Conservation (phyloP, 2,329 filamentous ascomycete species). For the Fusarium continuum region DNA sequence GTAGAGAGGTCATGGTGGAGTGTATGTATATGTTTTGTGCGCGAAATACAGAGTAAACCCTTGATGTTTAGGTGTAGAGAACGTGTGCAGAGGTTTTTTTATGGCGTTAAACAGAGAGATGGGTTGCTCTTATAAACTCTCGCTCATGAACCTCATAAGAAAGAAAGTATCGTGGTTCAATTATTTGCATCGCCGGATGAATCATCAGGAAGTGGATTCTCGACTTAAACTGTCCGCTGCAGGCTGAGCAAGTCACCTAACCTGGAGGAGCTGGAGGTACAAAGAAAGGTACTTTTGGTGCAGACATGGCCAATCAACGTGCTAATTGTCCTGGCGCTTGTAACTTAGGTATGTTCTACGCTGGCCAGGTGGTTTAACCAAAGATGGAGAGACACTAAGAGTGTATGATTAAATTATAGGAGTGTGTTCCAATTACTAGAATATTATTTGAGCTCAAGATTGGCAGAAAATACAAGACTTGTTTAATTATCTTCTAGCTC, state of each 20-base stretch:
- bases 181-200: slow-evolving; percentile 51
- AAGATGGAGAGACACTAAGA: too few species aligned
- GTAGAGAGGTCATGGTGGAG: slow-evolving; percentile 60
- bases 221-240: too few species aligned
- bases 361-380: too few species aligned
- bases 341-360: too few species aligned
- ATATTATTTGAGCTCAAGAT: too few species aligned
- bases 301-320: slow-evolving; percentile 15
- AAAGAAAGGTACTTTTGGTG: slow-evolving; percentile 2
- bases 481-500: too few species aligned
- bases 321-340: not conserved
- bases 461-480: too few species aligned
- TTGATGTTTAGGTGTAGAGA: not conserved
- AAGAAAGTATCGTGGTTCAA: slow-evolving; percentile 13
- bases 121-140: slow-evolving; percentile 7
- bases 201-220: slow-evolving; percentile 50
- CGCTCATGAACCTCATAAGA: not conserved
- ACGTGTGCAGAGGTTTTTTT: not conserved
- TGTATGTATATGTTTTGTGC: not conserved
- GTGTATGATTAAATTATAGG: too few species aligned
- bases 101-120: not conserved
- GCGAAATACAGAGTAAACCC: not conserved
- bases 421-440: too few species aligned
- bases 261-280: slow-evolving; percentile 14
- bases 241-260: slow-evolving; percentile 26